Evolutionary conservation across 148 eudicot species (phyloP), one percentile per base, ranked within the genome.

Genomic region (Chenopodium suecicum): DNA sequence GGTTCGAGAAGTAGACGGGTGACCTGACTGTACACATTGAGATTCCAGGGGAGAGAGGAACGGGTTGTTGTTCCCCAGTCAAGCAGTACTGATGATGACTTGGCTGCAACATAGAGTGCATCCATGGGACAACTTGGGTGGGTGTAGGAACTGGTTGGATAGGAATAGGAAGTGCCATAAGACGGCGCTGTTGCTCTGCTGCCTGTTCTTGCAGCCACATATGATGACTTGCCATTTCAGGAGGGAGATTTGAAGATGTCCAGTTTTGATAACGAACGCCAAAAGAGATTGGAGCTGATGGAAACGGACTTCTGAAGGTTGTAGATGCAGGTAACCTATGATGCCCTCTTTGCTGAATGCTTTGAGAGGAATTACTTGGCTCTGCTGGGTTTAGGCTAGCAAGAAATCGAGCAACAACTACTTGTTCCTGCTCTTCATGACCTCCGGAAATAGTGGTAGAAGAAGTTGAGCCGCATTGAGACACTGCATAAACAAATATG

Each of bases 361-460:
- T 82, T 81, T 74, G 86, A 17, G 71, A 47, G 37, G 84, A 74
- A 25, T 62, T 82, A 70, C 79, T 83, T 9, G 86, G 79, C 60
- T 77, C 86, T 62, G 84, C 44, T 23, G 82, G 85, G 34, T 73
- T 84, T 22, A 83, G 88, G 81, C 54, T 83, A 67, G 88, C 79
- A 69, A 90, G 87, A 86, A 85, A 78, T 65, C 90, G 92, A 78
- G 89, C 92, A 80, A 90, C 87, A 72, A 83, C 48, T n/a, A 83
- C 88, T 85, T 90, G 90, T 52, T 88, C 92, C 83, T 83, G 90
- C 75, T 90, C 92, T 80, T 89, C 92, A 48, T 77, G 76, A 77
- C 77, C 64, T 66, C 80, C 85, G 16, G 85, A 81, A 74, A 66
- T 81, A 13, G 70, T 14, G 47, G 63, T 9, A 73, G 73, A 68